These are phyloP conservation scores for Solanum chmielewskii DNA, from an alignment of 257 asterid genomes.

Conservation along the genomic window DNA sequence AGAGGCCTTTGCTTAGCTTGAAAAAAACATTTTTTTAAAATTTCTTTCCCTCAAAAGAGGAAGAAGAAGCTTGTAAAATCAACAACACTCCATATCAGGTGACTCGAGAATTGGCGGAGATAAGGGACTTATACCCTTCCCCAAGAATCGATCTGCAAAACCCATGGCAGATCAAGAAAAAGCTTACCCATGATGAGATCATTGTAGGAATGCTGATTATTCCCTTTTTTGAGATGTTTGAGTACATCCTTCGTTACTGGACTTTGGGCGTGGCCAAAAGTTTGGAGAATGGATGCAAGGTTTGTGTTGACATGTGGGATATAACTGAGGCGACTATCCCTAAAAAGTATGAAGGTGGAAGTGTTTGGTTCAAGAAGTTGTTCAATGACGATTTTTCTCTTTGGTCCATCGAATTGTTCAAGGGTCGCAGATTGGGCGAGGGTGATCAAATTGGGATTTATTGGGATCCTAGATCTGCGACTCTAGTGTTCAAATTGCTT, in stretches of 20 bases:
- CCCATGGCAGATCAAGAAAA: conserved; percentile 47
- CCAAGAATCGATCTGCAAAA: conserved; percentile 7
- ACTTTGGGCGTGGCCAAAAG: conserved; percentile 18
- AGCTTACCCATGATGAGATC: background rate
- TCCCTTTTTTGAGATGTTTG: conserved; percentile 8
- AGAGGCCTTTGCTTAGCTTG: background rate
- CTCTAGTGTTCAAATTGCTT: too few relatives aligned
- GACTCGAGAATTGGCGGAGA: background rate
- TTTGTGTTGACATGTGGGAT: too few relatives aligned
- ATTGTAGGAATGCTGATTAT: background rate
- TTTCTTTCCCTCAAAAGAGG: conserved; percentile 14
- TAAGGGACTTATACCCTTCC: background rate
- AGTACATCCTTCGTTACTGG: conserved; percentile 5
- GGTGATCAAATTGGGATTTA: too few relatives aligned
- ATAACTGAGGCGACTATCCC: too few relatives aligned
- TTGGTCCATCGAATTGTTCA: too few relatives aligned
- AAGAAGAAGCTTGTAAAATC: background rate
- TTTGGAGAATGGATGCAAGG: background rate
- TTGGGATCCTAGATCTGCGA: too few relatives aligned
- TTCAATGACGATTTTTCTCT: too few relatives aligned
- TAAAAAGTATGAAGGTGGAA: too few relatives aligned
- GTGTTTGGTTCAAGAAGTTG: too few relatives aligned
- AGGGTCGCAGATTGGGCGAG: too few relatives aligned
- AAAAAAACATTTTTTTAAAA: conserved; percentile 28
- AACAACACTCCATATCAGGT: background rate